Conservation (phyloP, 75 land plant genomes). For the Cryptomeria japonica region DNA sequence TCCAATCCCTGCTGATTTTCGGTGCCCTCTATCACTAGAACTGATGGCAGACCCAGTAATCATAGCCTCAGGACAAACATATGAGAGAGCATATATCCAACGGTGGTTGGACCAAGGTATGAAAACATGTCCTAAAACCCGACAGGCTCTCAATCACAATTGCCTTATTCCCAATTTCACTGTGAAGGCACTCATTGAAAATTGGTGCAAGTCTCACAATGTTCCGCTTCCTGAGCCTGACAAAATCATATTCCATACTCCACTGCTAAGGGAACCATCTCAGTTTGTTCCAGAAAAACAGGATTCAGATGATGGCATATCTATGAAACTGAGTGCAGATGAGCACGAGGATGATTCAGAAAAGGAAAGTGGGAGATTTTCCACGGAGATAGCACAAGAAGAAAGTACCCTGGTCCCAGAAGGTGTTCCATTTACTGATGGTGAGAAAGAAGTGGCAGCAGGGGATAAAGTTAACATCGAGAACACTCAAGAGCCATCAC, state of each 20-base stretch:
- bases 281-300: not conserved
- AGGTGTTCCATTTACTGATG: not conserved
- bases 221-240: slow-evolving; percentile 15
- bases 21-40: slow-evolving; percentile 31
- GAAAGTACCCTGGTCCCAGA: not conserved
- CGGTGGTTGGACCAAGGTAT: slow-evolving; percentile 31
- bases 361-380: not conserved
- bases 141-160: slow-evolving; percentile 14
- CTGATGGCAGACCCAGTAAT: slow-evolving; percentile 39
- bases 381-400: not conserved
- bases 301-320: not conserved
- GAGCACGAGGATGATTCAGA: not conserved
- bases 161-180: slow-evolving; percentile 24
- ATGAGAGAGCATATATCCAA: slow-evolving; percentile 31
- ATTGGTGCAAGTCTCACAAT: slow-evolving; percentile 26
- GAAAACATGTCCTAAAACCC: slow-evolving; percentile 33
- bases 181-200: slow-evolving; percentile 23
- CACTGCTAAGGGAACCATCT: not conserved
- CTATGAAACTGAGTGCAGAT: not conserved
- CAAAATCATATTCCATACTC: not conserved
- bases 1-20: slow-evolving; percentile 21
- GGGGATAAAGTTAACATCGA: not conserved
- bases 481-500: not conserved
- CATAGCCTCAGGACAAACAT: slow-evolving; percentile 30
- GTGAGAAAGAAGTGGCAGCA: not conserved